Percentiles rank a stretch among this genome's conserved stretches.
Evolutionary conservation across 345 rosid genomes (phyloP).

Genomic region (Dipteronia dyeriana): DNA sequence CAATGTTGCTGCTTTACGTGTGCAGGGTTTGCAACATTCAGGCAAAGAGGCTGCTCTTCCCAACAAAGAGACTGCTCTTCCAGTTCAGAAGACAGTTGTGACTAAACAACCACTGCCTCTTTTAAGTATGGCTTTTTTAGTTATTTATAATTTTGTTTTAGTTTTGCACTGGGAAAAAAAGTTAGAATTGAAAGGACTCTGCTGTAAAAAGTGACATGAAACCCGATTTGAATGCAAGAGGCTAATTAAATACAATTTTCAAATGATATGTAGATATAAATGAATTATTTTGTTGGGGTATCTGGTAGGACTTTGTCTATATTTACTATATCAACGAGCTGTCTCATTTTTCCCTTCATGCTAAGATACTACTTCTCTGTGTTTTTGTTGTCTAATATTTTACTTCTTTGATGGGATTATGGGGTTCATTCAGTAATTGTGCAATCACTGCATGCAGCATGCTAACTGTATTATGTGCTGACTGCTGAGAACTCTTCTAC

Average conservation of each 20-base stretch:
- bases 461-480: background rate
- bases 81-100: slow-evolving; percentile 45
- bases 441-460: no score
- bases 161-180: background rate
- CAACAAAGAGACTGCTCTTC: slow-evolving; percentile 43
- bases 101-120: slow-evolving; percentile 39
- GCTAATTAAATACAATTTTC: background rate
- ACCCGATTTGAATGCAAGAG: background rate
- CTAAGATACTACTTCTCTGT: background rate
- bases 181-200: background rate
- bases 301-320: no score
- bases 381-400: background rate
- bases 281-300: no score
- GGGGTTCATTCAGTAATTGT: background rate
- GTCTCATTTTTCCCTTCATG: background rate
- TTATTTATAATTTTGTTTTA: slow-evolving; percentile 12
- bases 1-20: slow-evolving; percentile 18
- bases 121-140: slow-evolving; percentile 40
- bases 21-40: slow-evolving; percentile 51
- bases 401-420: background rate
- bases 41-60: slow-evolving; percentile 44
- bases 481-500: background rate
- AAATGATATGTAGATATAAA: no score
- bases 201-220: no score
- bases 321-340: no score